phyloP scores from a whole-genome alignment of 2,329 filamentous ascomycete genomes.

The Aspergillaceae sp. region DNA sequence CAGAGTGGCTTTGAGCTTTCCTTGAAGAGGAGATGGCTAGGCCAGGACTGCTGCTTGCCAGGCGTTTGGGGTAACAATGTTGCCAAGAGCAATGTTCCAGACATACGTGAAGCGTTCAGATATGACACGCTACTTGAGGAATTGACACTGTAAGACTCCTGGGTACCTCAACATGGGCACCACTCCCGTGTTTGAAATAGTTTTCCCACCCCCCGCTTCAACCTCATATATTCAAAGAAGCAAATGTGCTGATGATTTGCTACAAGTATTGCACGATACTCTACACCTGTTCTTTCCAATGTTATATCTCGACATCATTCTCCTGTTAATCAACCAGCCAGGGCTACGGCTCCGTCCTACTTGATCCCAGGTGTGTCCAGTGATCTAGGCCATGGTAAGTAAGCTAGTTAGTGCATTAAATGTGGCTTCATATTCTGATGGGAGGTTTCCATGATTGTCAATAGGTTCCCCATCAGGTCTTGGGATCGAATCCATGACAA shows the following conservation, averaged over 20 bases:
- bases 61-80: conserved; percentile 83
- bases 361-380: background rate
- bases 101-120: conserved; percentile 81
- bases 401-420: too few species aligned
- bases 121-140: conserved; percentile 81
- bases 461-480: background rate
- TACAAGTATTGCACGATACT: background rate
- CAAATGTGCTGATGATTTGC: background rate
- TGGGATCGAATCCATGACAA: background rate
- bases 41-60: conserved; percentile 64
- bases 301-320: background rate
- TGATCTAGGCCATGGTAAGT: too few species aligned
- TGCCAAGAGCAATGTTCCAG: conserved; percentile 92
- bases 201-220: too few species aligned
- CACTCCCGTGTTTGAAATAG: background rate
- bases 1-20: conserved; percentile 89
- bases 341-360: background rate
- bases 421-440: too few species aligned
- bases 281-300: background rate
- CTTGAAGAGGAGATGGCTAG: conserved; percentile 88
- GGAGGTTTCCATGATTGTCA: too few species aligned
- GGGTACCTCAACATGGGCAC: background rate
- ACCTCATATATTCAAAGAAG: background rate
- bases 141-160: conserved; percentile 59
- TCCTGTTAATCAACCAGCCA: background rate